These are phyloP conservation scores for Kluyveromyces starmeri DNA, from an alignment of 805 yeast species.

Conservation along the genomic window DNA sequence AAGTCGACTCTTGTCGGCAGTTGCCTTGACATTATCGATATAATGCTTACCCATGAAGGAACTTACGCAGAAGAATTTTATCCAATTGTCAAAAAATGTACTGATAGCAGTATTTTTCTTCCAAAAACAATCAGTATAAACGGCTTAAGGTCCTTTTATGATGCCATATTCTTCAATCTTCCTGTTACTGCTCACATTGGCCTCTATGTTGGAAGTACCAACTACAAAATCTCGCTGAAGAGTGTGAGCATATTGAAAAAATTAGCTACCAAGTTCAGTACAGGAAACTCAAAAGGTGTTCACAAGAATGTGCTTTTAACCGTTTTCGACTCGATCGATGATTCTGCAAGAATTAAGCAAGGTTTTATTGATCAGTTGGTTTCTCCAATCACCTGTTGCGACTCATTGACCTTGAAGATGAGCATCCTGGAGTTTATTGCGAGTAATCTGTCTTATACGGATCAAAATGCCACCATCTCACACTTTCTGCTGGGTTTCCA, in stretches of 20 bases:
- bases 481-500: slow-evolving; percentile 78
- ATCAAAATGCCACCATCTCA: slow-evolving; percentile 43
- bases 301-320: slow-evolving; percentile 58
- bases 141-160: slow-evolving; percentile 57
- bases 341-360: slow-evolving; percentile 62
- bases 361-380: slow-evolving; percentile 65
- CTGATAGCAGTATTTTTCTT: slow-evolving; percentile 17
- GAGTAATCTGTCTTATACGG: slow-evolving; percentile 36
- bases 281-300: slow-evolving; percentile 29
- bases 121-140: slow-evolving; percentile 41
- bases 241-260: slow-evolving; percentile 46
- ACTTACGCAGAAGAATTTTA: slow-evolving; percentile 41
- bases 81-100: slow-evolving; percentile 28
- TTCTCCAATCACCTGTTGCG: slow-evolving; percentile 32
- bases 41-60: slow-evolving; percentile 45
- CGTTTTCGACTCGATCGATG: slow-evolving; percentile 67
- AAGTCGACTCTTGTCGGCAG: slow-evolving; percentile 28
- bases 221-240: slow-evolving; percentile 40
- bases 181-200: slow-evolving; percentile 67
- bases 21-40: slow-evolving; percentile 39
- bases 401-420: slow-evolving; percentile 42
- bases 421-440: slow-evolving; percentile 51
- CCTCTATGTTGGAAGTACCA: slow-evolving; percentile 56
- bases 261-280: slow-evolving; percentile 33
- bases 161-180: slow-evolving; percentile 62